Base-by-base conservation (phyloP, 148 eudicot species). In the Oxyria digyna region DNA sequence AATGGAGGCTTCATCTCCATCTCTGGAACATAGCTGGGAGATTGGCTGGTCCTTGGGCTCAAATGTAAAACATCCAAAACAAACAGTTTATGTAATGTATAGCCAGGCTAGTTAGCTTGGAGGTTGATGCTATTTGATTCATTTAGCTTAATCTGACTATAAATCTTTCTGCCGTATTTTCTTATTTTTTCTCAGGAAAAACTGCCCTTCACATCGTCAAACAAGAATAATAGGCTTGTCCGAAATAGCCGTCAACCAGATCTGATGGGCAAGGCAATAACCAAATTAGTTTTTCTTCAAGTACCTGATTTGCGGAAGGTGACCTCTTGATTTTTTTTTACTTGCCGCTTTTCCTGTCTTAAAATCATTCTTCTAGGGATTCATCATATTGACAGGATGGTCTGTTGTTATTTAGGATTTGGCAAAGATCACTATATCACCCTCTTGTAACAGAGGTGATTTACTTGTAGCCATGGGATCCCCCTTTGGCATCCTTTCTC, bases 31-130 rank as follows among this genome's bases (percentile, higher is more conserved):
- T 72, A 67, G 84, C 40, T 93, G 98, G 98, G 96, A 93, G 83
- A 87, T 87, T 78, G 98, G 98, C 74, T 94, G 98, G 98, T 90
- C 97, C 42, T 81, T 94, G 75, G 87, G 92, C 57, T 83, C 87
- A 24, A 81, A 77, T 41, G 74, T 35, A 73, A 75, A 79, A 71
- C 81, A 70, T 66, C 77, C 81, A 76, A 80, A 74, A 37, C 72
- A 75, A 63, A 67, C 59, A 11, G 50, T 35, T 32, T 81, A 77
- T 74, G 74, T 66, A 70, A 42, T 67, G 69, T 74, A 68, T 68
- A 23, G 72, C 13, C 79, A 81, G 96, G 97, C 89, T 69, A 27
- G 83, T 35, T 38, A 59, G 37, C 29, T 59, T 31, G 65, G 65
- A 59, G 18, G 1, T 59, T 59, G 62, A 26, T 6, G 24, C 26